Conservation (phyloP, 495 filamentous ascomycete species). For the Alectoria sarmentosa region DNA sequence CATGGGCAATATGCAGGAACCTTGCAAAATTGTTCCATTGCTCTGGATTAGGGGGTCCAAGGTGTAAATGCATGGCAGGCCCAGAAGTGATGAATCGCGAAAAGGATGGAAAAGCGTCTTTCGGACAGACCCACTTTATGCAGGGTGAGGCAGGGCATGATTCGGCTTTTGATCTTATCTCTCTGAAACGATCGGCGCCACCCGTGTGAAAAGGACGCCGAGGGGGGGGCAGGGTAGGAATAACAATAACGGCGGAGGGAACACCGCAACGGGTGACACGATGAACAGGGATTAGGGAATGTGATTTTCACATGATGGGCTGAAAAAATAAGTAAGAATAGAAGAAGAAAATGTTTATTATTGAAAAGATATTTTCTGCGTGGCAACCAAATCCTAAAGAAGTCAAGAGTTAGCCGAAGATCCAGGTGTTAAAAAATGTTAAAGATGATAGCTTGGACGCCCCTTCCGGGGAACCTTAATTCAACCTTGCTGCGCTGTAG, state of each 20-base stretch:
- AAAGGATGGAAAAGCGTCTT: background rate
- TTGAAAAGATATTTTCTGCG: background rate
- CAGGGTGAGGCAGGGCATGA: background rate
- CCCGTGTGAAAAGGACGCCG: background rate
- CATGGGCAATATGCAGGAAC: constrained; percentile 1
- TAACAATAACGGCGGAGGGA: background rate
- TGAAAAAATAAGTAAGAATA: no score
- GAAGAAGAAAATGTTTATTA: no score
- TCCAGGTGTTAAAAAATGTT: no score
- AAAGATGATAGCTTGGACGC: no score
- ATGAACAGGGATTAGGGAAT: background rate
- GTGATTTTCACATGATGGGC: background rate
- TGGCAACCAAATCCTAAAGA: background rate
- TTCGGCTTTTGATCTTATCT: constrained; percentile 3
- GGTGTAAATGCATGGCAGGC: background rate
- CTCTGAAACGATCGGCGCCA: constrained; percentile 3
- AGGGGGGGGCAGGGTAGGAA: background rate
- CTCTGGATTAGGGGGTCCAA: background rate
- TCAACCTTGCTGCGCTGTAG: background rate
- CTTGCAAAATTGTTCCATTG: background rate
- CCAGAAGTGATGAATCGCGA: background rate
- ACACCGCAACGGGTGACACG: background rate
- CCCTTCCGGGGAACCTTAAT: constrained; percentile 6
- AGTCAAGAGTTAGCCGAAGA: background rate
- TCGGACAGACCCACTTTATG: constrained; percentile 5